phyloP scores from a whole-genome alignment of 2,329 filamentous ascomycete species.

The Fusarium sp. region DNA sequence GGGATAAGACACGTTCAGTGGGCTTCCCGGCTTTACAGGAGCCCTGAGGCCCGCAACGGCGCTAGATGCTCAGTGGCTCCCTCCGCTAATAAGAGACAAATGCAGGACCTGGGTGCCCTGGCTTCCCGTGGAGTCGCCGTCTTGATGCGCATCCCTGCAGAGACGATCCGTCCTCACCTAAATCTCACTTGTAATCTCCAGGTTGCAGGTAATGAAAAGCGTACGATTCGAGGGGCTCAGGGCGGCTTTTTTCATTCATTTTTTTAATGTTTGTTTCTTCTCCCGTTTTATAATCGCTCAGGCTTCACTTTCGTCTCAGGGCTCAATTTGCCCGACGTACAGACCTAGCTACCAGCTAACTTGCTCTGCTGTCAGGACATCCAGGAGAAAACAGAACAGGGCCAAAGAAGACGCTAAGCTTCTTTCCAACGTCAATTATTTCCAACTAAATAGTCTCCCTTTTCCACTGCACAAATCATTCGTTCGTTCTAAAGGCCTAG shows the following conservation, averaged over 20 bases:
- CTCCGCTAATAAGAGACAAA: constrained; percentile 42
- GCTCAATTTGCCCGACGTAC: constrained; percentile 3
- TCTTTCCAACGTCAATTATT: constrained; percentile 10
- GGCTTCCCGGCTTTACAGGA: constrained; percentile 31
- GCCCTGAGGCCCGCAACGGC: constrained; percentile 40
- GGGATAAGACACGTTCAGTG: constrained; percentile 17
- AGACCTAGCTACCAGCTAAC: background rate
- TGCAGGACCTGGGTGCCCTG: constrained; percentile 37
- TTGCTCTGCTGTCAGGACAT: constrained; percentile 23
- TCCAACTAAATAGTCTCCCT: constrained; percentile 2
- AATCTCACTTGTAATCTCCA: constrained; percentile 48
- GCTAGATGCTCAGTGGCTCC: constrained; percentile 43
- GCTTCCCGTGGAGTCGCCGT: constrained; percentile 26
- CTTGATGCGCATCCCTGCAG: constrained; percentile 48
- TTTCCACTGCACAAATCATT: constrained; percentile 8
- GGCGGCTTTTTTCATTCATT: background rate
- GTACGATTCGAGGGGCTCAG: constrained; percentile 16
- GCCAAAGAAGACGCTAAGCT: background rate
- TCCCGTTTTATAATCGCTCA: constrained; percentile 2
- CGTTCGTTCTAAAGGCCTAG: constrained; percentile 15
- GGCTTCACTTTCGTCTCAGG: constrained; percentile 9
- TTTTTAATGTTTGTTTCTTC: constrained; percentile 7
- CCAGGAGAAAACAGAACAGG: constrained; percentile 17
- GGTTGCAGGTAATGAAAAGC: constrained; percentile 27
- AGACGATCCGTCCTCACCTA: constrained; percentile 48